Evolutionary conservation across 2,329 filamentous ascomycete species (phyloP), one percentile per base, ranked within the genome.

Genomic region (Endoconidiophora laricicola): DNA sequence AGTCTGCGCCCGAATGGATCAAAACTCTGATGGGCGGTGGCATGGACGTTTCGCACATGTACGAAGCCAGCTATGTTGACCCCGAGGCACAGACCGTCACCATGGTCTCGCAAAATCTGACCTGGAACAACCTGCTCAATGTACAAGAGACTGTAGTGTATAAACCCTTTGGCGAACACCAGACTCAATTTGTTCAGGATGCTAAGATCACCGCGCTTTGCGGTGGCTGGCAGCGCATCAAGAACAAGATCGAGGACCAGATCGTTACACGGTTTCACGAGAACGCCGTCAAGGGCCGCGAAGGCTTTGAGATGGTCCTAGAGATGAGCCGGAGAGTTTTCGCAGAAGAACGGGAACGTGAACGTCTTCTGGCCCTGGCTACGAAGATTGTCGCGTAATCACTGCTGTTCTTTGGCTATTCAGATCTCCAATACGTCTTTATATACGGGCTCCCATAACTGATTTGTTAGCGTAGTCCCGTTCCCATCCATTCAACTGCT

Each of bases 201-300:
- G 91, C 91, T 38, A 79, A 88, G 66, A 90, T 98, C 62, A 94
- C 88, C 1, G 91, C 91, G 0, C 71, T 96, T 7, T 94, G 87
- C 64, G 90, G 91, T 57, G 91, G 91, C 55, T 98, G 91, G 88
- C 86, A 95, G 68, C 86, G 87, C 62, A 87, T 96, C 63, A 91
- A 86, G 72, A 94, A 91, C 67, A 86, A 81, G 63, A 93, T 98
- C 59, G 91, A 98, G 69, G 87, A 96, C 59, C 80, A 85, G 48
- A 83, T 87, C 40, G 83, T 96, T 42, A 83, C 83, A 56, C 73
- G 86, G 49, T 98, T 98, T 69, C 76, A 79, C 57, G 86, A 98
- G 66, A 98, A 98, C 61, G 90, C 91, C 22, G 72, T 73, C 57
- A 88, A 86, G 67, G 91, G 91, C 56, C 80, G 83, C 56, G 88